Base-by-base conservation (phyloP, 108 stramenopile genomes). In the Poteriospumella lacustris region DNA sequence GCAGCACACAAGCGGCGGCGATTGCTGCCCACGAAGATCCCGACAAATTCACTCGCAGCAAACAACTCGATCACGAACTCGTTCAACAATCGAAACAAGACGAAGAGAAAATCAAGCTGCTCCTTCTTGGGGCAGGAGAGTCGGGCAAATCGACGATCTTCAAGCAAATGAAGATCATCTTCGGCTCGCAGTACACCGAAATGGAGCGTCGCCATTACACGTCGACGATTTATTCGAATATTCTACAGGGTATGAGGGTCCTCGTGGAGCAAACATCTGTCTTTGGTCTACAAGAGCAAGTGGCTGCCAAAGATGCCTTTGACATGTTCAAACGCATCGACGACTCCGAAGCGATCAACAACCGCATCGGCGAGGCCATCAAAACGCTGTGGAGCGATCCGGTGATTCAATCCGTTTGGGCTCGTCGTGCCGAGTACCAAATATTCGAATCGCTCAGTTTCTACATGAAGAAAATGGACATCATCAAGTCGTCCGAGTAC, bases 101-200 rank as follows among this genome's bases (percentile, higher is more conserved):
- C n/a, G 1, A 83, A 0, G 34, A 76, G 39, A 78, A 83, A 72
- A 76, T 83, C 75, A 79, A 79, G 52, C 76, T 83, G 42, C 82
- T 83, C 42, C 79, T 83, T 38, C 79, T 83, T 1, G 83, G 82
- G 29, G 76, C 83, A 0, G 83, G 83, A 9, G 84, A 85, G 39
- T 82, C 81, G 2, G 84, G 84, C 31, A 85, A 85, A 72, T 76
- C 75, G 12, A 85, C 84, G 39, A 79, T 85, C 75, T 85, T 85
- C 80, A 85, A 85, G 80, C 85, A 85, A 36, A 85, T 85, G 82
- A 59, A 58, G 41, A 80, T 85, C 42, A 34, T 85, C 2, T 80
- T 82, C 78, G 85, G 85, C 43, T n/a, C 36, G 1, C 78, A 79
- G 3, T 85, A 79, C 39, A 28, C 31, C 19, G 78, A 82, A 0